Conservation (phyloP, 192 early-diverging fungal genomes). For the Powellomyces hirtus region DNA sequence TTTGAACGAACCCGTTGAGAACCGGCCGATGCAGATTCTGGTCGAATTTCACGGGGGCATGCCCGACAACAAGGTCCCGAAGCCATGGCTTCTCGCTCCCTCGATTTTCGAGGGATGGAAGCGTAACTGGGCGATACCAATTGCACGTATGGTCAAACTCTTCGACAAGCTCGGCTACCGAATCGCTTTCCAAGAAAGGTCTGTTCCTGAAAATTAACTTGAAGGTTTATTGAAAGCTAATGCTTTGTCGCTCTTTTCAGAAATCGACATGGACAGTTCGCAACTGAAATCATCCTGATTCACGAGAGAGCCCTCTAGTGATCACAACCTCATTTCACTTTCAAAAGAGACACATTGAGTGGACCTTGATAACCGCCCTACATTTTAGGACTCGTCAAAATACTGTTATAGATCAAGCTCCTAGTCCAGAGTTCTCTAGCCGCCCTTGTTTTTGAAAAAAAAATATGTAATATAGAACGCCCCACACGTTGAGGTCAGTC, state of each 20-base stretch:
- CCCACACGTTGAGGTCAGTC: too few species aligned
- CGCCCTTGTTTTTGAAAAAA: too few species aligned
- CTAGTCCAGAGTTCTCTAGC: too few species aligned
- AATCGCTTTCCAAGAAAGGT: constrained; percentile 9
- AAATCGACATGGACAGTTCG: constrained; percentile 19
- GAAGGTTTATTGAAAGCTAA: too few species aligned
- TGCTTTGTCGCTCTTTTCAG: not conserved
- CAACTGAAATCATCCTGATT: constrained; percentile 19
- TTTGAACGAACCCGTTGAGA: constrained; percentile 6
- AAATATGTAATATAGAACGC: too few species aligned
- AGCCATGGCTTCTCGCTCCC: not conserved
- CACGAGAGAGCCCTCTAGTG: constrained; percentile 14
- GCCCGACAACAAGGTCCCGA: not conserved
- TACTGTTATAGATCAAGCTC: too few species aligned
- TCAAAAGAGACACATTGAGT: too few species aligned
- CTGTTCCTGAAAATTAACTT: too few species aligned
- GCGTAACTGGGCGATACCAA: constrained; percentile 2
- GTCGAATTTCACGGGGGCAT: constrained; percentile 23
- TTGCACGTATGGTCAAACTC: constrained; percentile 6
- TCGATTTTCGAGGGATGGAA: constrained; percentile 8
- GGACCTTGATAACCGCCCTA: too few species aligned
- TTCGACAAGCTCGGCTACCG: constrained; percentile 12
- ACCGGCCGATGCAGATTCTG: constrained; percentile 20
- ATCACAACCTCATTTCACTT: too few species aligned
- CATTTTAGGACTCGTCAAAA: too few species aligned